Evolutionary conservation across 129 eudicot species (phyloP), one percentile per base, ranked within the genome.

Genomic region (Centella asiatica): DNA sequence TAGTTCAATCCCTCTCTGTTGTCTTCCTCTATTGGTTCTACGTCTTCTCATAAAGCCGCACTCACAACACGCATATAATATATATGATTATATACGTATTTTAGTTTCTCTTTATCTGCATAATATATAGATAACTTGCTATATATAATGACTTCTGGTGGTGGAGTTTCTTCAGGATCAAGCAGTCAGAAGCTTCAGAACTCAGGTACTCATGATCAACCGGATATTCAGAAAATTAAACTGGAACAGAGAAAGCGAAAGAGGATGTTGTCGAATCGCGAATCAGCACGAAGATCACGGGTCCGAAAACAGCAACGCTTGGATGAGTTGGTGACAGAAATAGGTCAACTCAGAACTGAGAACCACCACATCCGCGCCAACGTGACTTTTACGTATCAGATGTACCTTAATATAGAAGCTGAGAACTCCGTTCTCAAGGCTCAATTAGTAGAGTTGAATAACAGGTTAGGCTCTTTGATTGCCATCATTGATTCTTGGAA

Each of bases 1-100:
- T 83, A 28, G 81, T 83, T 45, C 92, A 73, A 53, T 83, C 95
- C 55, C 62, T 87, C 72, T 88, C 95, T 9, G 89, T 83, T 17
- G 77, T 81, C 55, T 85, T 89, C 67, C 95, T 89, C 65, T 85
- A 80, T 64, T 89, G 97, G 97, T 85, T 89, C 65, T 89, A 85
- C 77, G 81, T 80, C 36, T 82, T 83, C 82, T 85, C 84, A 17
- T 82, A 68, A 82, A 70, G 34, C 31, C 9, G 26, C 26, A 53
- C 53, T 9, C 24, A n/a, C 14, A 24, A 10, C 3, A 51, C 13
- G 13, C 4, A 9, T 20, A 6, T 2, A 2, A 57, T 60, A 44
- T 37, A 20, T 20, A 0, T 27, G 14, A 67, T 18, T 14, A 40
- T 3, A 19, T 1, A 39, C 56, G 0, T 36, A 32, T 23, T n/a